Base-by-base conservation (phyloP, 192 early-diverging fungal species). In the Rhizophagus prolifer region DNA sequence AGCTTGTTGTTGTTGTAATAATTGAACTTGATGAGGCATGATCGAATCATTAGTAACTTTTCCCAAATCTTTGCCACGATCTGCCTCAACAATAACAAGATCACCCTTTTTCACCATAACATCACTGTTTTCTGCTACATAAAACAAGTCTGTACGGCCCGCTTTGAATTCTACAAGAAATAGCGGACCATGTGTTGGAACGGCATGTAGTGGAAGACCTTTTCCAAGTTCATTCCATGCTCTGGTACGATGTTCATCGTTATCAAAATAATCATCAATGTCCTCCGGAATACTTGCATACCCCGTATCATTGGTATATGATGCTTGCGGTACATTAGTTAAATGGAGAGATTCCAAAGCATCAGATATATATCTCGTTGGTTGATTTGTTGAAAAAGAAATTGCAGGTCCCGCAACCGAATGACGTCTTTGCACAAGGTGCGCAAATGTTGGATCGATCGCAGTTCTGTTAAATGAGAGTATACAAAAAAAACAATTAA, bases 131-230 rank as follows among this genome's bases (percentile, higher is more conserved):
- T 91, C 91, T 3, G 90, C 77, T 2, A 92, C 84, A 82, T 90
- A 94, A 82, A 94, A 96, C 64, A 91, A 89, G 72, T 96, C 95
- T 9, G 88, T 94, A 13, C 95, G 86, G 10, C 94, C 93, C 31
- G 93, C 91, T 78, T 96, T 96, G 81, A 96, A 96, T 79, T 95
- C 94, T 2, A 96, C 91, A 28, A 94, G 88, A 81, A 91, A 94
- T 21, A 96, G 81, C 8, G 88, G 90, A 72, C 87, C 84, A 50
- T 83, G 85, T 50, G 81, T 70, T 25, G 83, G 82, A 8, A 87
- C 79, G 61, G 82, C 83, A 58, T 78, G 81, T 25, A 86, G 73
- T 28, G 86, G 82, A 60, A 87, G 60, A 9, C 86, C 86, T 65
- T 86, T 86, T 25, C 80, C 85, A 10, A 86, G 68, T 44, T 85